These are phyloP conservation scores for Perkinsus marinus DNA, from an alignment of 169 alveolate species.

Conservation along the genomic window DNA sequence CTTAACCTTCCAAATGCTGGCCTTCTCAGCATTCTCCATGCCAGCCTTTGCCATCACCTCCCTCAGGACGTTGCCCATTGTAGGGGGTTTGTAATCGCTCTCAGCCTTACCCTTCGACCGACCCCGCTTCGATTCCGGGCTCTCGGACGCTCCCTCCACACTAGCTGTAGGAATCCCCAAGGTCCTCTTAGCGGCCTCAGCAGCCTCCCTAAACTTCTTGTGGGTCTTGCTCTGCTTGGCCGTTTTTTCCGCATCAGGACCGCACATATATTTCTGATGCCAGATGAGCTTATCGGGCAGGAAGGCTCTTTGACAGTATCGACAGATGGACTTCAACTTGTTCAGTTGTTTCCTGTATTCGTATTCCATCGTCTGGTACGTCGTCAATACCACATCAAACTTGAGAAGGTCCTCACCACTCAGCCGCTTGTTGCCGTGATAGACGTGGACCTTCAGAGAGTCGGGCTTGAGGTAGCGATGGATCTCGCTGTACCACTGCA, in stretches of 20 bases:
- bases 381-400: slow-evolving; percentile 50
- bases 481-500: slow-evolving; percentile 58
- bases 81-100: slow-evolving; percentile 7
- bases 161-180: slow-evolving; percentile 34
- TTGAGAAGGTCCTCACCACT: slow-evolving; percentile 36
- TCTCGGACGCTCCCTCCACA: not conserved
- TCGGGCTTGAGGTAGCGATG: slow-evolving; percentile 39
- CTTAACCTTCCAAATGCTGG: not conserved
- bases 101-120: slow-evolving; percentile 6
- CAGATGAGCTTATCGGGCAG: slow-evolving; percentile 47
- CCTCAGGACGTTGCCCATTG: slow-evolving; percentile 10
- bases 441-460: slow-evolving; percentile 38
- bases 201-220: slow-evolving; percentile 36
- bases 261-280: slow-evolving; percentile 72
- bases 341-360: slow-evolving; percentile 40
- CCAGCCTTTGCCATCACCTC: slow-evolving; percentile 26
- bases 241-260: slow-evolving; percentile 70
- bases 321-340: slow-evolving; percentile 37
- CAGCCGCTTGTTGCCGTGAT: slow-evolving; percentile 40
- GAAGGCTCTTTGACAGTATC: slow-evolving; percentile 66
- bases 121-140: not conserved
- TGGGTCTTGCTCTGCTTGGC: slow-evolving; percentile 61
- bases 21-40: not conserved
- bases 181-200: slow-evolving; percentile 43
- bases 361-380: slow-evolving; percentile 49